Evolutionary conservation across 179 eudicot species (phyloP), one percentile per base, ranked within the genome.

Genomic region (Drosera spatulata): DNA sequence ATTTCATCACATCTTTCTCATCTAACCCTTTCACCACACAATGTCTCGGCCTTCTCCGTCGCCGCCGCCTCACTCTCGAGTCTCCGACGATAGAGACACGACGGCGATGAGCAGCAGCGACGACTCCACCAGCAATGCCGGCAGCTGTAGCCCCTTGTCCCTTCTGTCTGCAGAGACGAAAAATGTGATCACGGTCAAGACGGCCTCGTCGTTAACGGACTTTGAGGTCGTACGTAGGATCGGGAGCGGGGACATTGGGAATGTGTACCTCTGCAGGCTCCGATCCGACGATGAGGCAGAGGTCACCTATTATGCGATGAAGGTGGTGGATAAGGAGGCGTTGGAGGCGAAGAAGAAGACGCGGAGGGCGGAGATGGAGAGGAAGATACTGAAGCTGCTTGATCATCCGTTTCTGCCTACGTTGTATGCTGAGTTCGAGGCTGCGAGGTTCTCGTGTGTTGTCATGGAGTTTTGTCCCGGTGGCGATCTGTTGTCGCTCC

Each of bases 381-480:
- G 69, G 77, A 81, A 77, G 66, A 84, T 89, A 42, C 53, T 89
- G 39, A 73, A 72, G 44, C 56, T 84, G 76, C 69, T 89, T 39
- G 95, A 89, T 39, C 97, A 89, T 38, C 97, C 97, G 0, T 89
- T 89, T 43, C 63, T 89, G 69, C 97, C 97, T 0, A 82, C 88
- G 3, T 72, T 86, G 0, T 84, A 75, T 40, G 88, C 95, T 0
- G 91, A 82, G 55, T 86, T 89, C 59, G 82, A 89, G 41, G 95
- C 86, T 1, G 76, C 85, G 2, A 80, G 75, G 53, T 89, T 82
- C 50, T 82, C 88, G 6, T 89, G 97, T 53, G 84, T 89, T 38
- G 91, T 89, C 3, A 89, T 88, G 90, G 96, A 88, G 75, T 85
- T 69, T 55, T 88, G 96, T 57, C 57, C 84, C 22, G 90, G 86